Percentiles rank a stretch among this genome's conserved stretches.
phyloP scores from a whole-genome alignment of 306 rosid genomes.

The Quercus suber region DNA sequence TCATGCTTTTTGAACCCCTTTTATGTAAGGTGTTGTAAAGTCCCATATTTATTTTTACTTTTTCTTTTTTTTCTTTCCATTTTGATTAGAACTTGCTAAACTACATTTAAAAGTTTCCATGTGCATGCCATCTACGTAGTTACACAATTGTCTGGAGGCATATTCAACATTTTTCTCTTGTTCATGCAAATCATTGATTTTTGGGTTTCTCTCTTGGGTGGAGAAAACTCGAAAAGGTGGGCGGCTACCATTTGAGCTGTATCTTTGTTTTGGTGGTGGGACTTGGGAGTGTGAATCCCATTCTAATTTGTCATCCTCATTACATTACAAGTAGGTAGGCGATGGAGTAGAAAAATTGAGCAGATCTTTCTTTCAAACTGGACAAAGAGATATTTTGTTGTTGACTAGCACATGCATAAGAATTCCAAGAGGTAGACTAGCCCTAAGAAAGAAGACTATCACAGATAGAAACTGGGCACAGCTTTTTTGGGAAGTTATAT shows the following conservation, averaged over 20 bases:
- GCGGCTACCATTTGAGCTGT: too few relatives aligned
- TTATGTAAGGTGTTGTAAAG: neutral
- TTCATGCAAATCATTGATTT: neutral
- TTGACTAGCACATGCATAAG: too few relatives aligned
- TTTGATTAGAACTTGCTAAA: neutral
- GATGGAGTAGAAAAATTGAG: too few relatives aligned
- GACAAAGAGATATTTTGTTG: too few relatives aligned
- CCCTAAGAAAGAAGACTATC: neutral
- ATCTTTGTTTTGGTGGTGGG: too few relatives aligned
- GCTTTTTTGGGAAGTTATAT: neutral
- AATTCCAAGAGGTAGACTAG: too few relatives aligned
- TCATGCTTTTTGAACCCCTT: slow-evolving; percentile 21
- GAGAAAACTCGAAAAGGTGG: too few relatives aligned
- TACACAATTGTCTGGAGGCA: neutral
- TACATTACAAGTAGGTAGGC: too few relatives aligned
- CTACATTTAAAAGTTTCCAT: neutral
- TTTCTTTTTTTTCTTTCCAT: neutral
- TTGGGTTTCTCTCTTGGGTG: too few relatives aligned
- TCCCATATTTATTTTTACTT: neutral
- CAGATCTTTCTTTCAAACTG: too few relatives aligned
- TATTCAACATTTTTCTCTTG: neutral
- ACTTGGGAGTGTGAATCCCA: too few relatives aligned
- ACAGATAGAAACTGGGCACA: neutral
- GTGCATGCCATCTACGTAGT: neutral
- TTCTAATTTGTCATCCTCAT: too few relatives aligned